A percentile compares a stretch with the other conserved stretches of the same genome.
Conservation (phyloP, 176 grass and related monocot genomes). For the Juncus inflexus region DNA sequence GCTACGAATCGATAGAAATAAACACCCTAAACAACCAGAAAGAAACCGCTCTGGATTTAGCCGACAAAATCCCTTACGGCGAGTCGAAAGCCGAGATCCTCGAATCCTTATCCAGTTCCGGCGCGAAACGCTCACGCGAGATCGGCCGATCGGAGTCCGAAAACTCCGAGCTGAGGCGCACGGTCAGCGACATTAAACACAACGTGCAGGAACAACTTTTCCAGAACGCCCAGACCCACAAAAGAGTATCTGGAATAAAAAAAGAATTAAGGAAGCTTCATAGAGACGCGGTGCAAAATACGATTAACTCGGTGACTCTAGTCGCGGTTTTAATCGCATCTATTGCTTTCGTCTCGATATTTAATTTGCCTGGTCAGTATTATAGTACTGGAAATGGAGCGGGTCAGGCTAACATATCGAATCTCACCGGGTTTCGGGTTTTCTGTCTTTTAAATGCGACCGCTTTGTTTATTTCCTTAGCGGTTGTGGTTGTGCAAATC, state of each 20-base stretch:
- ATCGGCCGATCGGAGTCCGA: conserved; percentile 65
- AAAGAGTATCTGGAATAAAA: conserved; percentile 75
- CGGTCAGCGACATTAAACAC: conserved; percentile 98
- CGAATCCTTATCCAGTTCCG: conserved; percentile 67
- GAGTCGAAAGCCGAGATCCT: conserved; percentile 86
- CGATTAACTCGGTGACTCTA: conserved; percentile 88
- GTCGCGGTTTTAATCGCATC: conserved; percentile 92
- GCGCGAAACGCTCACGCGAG: conserved; percentile 82
- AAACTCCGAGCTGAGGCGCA: conserved; percentile 76
- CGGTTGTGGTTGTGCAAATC: conserved; percentile 93
- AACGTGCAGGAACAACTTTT: conserved; percentile 81
- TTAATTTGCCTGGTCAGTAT: conserved; percentile 94
- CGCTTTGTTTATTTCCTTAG: conserved; percentile 91
- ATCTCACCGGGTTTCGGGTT: conserved; percentile 49
- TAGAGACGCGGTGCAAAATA: conserved; percentile 92
- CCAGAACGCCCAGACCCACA: conserved; percentile 91
- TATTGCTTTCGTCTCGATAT: conserved; percentile 91
- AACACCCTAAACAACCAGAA: conserved; percentile 88
- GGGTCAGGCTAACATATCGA: conserved; percentile 52
- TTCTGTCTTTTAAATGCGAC: conserved; percentile 90
- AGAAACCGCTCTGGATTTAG: conserved; percentile 93
- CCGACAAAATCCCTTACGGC: conserved; percentile 89
- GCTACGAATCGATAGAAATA: conserved; percentile 62
- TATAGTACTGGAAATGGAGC: neutral
- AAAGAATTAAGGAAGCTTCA: conserved; percentile 92